Conservation (phyloP, 345 rosid genomes). For the Populus davidiana region DNA sequence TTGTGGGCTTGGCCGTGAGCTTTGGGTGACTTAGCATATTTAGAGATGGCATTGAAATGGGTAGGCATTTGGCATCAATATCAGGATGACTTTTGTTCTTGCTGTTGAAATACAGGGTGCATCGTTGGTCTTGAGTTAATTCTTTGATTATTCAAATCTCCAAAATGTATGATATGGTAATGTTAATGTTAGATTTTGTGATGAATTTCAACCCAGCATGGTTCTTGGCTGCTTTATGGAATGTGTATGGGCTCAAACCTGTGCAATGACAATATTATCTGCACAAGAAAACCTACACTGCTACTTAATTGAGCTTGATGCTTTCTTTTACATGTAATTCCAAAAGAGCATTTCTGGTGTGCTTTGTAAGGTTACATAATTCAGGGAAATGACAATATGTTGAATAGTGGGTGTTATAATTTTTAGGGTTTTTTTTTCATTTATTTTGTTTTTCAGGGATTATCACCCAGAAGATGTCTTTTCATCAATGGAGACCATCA, state of each 20-base stretch:
- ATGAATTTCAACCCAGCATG: not conserved
- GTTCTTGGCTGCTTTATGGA: not conserved
- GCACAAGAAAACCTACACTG: not conserved
- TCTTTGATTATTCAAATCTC: not conserved
- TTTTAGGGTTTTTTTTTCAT: too few relatives aligned
- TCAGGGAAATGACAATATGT: not conserved
- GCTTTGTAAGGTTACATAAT: not conserved
- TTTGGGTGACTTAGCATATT: not conserved
- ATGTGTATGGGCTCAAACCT: not conserved
- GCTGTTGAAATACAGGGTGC: not conserved
- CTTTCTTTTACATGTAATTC: not conserved
- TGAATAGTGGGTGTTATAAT: not conserved
- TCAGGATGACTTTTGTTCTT: not conserved
- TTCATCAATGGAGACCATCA: conserved; percentile 82
- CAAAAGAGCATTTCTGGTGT: not conserved
- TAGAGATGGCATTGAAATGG: not conserved
- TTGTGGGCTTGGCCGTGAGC: not conserved
- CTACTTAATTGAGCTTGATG: not conserved
- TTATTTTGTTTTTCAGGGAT: conserved; percentile 50
- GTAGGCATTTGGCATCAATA: not conserved
- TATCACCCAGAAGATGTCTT: conserved; percentile 66
- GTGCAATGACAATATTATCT: not conserved
- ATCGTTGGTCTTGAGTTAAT: not conserved
- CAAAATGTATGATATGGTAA: not conserved
- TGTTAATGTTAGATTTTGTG: not conserved